Conservation (phyloP, 164 flowering plant genomes). For the Vitis riparia region DNA sequence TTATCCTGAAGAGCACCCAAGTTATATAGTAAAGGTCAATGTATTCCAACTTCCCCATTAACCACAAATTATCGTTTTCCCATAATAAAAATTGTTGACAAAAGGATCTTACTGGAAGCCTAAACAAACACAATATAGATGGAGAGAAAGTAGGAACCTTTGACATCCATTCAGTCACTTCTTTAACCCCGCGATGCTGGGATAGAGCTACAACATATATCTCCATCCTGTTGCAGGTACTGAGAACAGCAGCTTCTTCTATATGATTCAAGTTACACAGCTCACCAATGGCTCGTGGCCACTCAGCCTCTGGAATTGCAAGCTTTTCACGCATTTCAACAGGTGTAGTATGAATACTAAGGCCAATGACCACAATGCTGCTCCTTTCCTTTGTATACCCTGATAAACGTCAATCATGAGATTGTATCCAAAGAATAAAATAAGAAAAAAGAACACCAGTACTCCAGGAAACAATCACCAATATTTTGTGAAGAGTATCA, state of each 20-base stretch:
- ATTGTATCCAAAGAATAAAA: neutral
- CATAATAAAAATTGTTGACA: too few relatives aligned
- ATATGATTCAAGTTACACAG: constrained; percentile 87
- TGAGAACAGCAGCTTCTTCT: constrained; percentile 98
- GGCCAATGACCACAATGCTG: constrained; percentile 96
- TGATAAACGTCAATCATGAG: constrained; percentile 13
- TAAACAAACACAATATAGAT: neutral
- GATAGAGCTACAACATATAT: constrained; percentile 94
- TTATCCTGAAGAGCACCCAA: neutral
- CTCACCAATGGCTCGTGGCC: constrained; percentile 95
- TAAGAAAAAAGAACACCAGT: neutral
- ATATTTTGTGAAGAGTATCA: neutral
- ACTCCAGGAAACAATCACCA: neutral
- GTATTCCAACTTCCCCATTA: neutral
- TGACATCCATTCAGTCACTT: constrained; percentile 99
- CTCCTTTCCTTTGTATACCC: constrained; percentile 96
- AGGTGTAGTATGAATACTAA: constrained; percentile 91
- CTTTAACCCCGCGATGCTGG: constrained; percentile 91
- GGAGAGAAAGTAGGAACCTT: constrained; percentile 50
- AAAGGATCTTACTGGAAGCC: neutral
- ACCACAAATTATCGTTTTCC: neutral
- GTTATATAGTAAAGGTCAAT: neutral
- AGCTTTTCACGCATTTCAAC: constrained; percentile 98
- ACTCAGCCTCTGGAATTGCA: constrained; percentile 96
- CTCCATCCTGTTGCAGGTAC: constrained; percentile 98